Percentiles rank a stretch among this genome's conserved stretches.
Conservation (phyloP, 2,329 filamentous ascomycete species). For the Alternaria brassicicola region DNA sequence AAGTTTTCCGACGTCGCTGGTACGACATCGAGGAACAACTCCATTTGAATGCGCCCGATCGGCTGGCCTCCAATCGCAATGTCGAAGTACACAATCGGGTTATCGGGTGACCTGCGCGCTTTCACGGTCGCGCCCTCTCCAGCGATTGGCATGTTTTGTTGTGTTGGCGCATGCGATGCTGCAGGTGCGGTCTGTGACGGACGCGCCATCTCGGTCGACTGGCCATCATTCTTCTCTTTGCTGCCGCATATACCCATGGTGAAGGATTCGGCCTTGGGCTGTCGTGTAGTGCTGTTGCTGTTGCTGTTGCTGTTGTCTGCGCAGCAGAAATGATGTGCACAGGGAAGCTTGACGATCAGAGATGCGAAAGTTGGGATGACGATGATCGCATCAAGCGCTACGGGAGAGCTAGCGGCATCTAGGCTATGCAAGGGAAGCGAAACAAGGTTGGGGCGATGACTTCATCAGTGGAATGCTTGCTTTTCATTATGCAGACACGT, state of each 20-base stretch:
- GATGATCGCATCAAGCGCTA: constrained; percentile 2
- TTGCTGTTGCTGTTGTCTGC: not conserved
- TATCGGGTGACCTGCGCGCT: constrained; percentile 13
- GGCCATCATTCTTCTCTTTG: constrained; percentile 11
- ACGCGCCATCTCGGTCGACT: constrained; percentile 12
- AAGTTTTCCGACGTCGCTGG: constrained; percentile 86
- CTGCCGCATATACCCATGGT: constrained; percentile 22
- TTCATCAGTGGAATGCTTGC: constrained; percentile 1
- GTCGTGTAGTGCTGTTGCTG: not conserved
- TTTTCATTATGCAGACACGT: not conserved
- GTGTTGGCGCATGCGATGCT: not conserved
- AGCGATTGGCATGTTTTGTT: not conserved
- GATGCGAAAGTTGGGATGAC: constrained; percentile 1
- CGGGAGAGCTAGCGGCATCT: constrained; percentile 2
- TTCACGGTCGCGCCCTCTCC: constrained; percentile 7
- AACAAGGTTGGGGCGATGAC: constrained; percentile 4
- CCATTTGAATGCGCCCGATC: constrained; percentile 79
- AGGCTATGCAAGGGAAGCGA: not conserved
- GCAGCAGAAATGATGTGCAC: not conserved
- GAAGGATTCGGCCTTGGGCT: not conserved
- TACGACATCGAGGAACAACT: constrained; percentile 79
- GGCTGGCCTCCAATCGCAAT: constrained; percentile 51
- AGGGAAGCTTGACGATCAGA: not conserved
- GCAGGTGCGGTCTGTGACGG: constrained; percentile 6
- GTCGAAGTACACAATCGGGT: constrained; percentile 27